Evolutionary conservation across 2,329 filamentous ascomycete species (phyloP), one percentile per base, ranked within the genome.

Genomic region (Aureobasidium sp.): DNA sequence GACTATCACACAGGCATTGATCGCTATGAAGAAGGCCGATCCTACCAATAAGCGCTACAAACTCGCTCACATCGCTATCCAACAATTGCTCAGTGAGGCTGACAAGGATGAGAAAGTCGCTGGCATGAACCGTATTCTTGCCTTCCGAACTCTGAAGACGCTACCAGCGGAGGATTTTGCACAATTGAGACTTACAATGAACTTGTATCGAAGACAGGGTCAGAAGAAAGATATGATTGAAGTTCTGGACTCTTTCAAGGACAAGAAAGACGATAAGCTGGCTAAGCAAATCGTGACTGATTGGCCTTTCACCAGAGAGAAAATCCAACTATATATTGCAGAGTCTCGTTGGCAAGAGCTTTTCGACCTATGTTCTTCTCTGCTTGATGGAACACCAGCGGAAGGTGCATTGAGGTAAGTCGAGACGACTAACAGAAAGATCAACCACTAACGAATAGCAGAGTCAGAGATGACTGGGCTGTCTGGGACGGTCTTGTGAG

Each of bases 11-110:
- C 69, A 72, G 61, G 64, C 71, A 13, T 63, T 74, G 32, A 72
- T 74, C 30, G 69, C 71, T 47, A 59, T 72, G 54, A 74, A 73
- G 57, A 66, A 65, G 13, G 57, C 69, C 8, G 65, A 68, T 52
- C 70, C 71, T 0, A 65, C 65, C 55, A 69, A 73, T 59, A 64
- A 69, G 11, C 62, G 65, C 6, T 63, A 71, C 25, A 72, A 72
- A 62, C 68, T 73, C 66, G 72, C 72, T 2, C 72, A 73, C 27
- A 59, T 63, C n/a, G 61, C 61, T 13, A 30, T 63, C 9, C 61
- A 59, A 32, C 61, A 63, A 34, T 11, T 63, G 3, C 16, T 57
- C 8, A 57, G 44, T n/a, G 61, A 63, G 36, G 47, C 54, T n/a
- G 61, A 58, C 21, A 59, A 53, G 37, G 53, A 59, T 27, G 53